Base-by-base conservation (phyloP, 495 filamentous ascomycete species). In the Podospora comata region DNA sequence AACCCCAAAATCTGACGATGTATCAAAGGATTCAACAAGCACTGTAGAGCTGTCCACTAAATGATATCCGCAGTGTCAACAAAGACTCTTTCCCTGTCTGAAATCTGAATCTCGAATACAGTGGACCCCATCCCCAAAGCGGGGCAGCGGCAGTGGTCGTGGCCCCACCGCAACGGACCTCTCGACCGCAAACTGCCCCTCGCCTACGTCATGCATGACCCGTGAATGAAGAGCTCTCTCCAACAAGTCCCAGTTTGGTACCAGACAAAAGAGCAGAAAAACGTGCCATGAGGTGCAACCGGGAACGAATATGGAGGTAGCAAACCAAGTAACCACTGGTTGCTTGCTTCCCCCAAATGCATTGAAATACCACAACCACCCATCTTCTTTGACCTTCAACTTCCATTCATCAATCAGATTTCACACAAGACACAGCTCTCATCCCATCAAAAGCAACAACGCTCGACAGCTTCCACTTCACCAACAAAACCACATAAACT, bases 201-300 rank as follows among this genome's bases (percentile, higher is more conserved):
- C 16, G 28, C 27, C 20, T 61, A 61, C 59, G 59, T 61, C 59
- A 61, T 61, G 59, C 59, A 61, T 61, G 59, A 61, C 59, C 59
- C 27, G 59, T 61, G 59, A 61, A 61, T 61, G 59, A 61, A 27
- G 55, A 58, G 55, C 39, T 48, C 39, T 48, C 39, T 48, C 39
- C 39, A 48, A 48, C 13, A 48, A 48, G 39, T 18, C 39, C 39
- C 39, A 48, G 56, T 18, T 20, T 58, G 56, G 19, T 58, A 48
- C 39, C 39, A 48, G 39, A 48, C 39, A 48, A 48, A 48, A 48
- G 13, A 7, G 7, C 4, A 48, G 39, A 48, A 48, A 16, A 48
- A 48, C 39, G 39, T 48, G 39, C 39, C 39, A 18, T 48, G 39
- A 48, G 9, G 39, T 48, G 39, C 18, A 32, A 11, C 39, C 39